Conservation (phyloP, 768 basidiomycete species). For the Naganishia vishniacii region DNA sequence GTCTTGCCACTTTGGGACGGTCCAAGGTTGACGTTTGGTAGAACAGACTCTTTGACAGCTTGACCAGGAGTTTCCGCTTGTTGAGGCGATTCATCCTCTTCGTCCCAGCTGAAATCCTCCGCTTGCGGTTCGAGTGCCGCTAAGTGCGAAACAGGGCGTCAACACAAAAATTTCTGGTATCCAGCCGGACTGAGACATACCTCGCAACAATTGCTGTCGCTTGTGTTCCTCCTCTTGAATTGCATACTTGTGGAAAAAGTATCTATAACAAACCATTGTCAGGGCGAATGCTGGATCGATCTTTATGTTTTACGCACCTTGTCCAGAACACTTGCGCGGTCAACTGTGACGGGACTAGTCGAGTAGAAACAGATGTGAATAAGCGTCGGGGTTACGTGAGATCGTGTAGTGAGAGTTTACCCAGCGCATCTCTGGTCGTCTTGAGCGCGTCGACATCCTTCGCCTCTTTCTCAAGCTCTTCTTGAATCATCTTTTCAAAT, state of each 20-base stretch:
- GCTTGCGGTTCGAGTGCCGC: constrained; percentile 17
- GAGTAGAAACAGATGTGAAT: no score
- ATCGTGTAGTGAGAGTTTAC: no score
- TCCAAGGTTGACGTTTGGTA: neutral
- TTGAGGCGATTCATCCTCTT: constrained; percentile 21
- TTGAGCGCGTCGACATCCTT: constrained; percentile 39
- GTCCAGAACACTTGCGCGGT: constrained; percentile 47
- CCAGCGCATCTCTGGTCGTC: constrained; percentile 41
- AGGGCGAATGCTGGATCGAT: neutral
- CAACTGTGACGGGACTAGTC: constrained; percentile 42
- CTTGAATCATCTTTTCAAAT: constrained; percentile 15
- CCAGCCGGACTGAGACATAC: constrained; percentile 29
- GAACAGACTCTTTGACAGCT: neutral
- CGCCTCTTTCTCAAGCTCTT: constrained; percentile 30
- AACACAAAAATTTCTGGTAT: neutral
- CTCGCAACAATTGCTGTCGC: constrained; percentile 40
- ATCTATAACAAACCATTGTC: constrained; percentile 18
- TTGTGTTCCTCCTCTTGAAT: constrained; percentile 45
- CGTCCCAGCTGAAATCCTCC: constrained; percentile 49
- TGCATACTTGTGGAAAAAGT: constrained; percentile 46
- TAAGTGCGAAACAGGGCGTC: neutral
- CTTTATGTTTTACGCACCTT: constrained; percentile 1
- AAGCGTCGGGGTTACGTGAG: no score
- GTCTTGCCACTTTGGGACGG: no score
- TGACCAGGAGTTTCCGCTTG: neutral